These are phyloP conservation scores for Fraxinus angustifolia DNA, from an alignment of 305 asterid species.

Conservation along the genomic window DNA sequence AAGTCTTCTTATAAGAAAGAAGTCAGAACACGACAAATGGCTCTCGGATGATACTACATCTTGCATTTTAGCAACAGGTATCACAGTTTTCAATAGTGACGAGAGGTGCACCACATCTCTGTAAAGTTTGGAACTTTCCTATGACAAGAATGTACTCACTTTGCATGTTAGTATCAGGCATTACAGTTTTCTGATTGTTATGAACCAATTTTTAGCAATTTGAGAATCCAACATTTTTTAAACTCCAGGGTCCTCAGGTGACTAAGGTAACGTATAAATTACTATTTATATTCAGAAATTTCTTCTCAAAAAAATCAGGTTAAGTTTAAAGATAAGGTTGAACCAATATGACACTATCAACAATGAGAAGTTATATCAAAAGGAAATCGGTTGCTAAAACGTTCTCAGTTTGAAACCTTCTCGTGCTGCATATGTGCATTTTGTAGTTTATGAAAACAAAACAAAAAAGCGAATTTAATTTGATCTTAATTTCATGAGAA, in stretches of 20 bases:
- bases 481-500: background rate
- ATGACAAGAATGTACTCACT: background rate
- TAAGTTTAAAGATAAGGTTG: background rate
- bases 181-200: background rate
- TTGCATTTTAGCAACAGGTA: background rate
- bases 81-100: background rate
- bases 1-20: background rate
- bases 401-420: background rate
- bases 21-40: background rate
- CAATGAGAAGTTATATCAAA: background rate
- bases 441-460: background rate
- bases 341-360: background rate
- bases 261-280: background rate
- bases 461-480: background rate
- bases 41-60: background rate
- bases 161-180: background rate
- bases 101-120: background rate
- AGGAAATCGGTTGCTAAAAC: background rate
- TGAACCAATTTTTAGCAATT: background rate
- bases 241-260: background rate
- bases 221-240: background rate
- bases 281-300: background rate
- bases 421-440: background rate
- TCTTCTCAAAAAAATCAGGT: background rate
- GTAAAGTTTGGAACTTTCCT: background rate